phyloP scores from a whole-genome alignment of 257 asterid species.

The Pogostemon cablin region DNA sequence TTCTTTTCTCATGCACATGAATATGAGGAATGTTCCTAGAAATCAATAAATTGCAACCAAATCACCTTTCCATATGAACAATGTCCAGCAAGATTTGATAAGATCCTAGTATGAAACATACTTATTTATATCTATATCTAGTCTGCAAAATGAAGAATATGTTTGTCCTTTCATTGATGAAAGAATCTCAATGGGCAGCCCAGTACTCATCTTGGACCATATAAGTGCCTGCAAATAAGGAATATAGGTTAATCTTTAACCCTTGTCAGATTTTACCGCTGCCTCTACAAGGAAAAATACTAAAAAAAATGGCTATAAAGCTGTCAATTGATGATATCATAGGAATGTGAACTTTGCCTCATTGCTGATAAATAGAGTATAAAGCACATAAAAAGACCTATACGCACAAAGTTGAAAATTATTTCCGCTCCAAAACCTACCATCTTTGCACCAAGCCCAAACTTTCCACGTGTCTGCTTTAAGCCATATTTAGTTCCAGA shows the following conservation, averaged over 20 bases:
- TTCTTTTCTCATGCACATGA: conserved; percentile 74
- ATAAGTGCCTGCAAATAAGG: conserved; percentile 72
- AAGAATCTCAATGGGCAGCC: conserved; percentile 83
- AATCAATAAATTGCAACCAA: conserved; percentile 27
- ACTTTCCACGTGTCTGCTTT: conserved; percentile 95
- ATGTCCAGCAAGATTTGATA: conserved; percentile 14
- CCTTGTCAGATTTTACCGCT: conserved; percentile 5
- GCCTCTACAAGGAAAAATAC: conserved; percentile 7
- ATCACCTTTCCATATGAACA: conserved; percentile 23
- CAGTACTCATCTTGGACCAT: conserved; percentile 99
- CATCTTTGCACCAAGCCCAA: conserved; percentile 97
- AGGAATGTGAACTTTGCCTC: not conserved
- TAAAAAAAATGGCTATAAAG: conserved; percentile 9
- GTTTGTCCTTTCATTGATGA: conserved; percentile 81
- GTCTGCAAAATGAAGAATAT: conserved; percentile 79
- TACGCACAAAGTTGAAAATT: conserved; percentile 13
- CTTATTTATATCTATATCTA: conserved; percentile 84
- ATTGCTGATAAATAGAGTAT: not conserved
- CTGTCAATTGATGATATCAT: conserved; percentile 24
- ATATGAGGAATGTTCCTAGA: conserved; percentile 86
- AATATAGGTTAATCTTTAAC: conserved; percentile 14
- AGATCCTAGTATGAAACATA: conserved; percentile 33
- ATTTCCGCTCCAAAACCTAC: conserved; percentile 43
- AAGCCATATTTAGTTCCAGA: conserved; percentile 95
- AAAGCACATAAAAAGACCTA: not conserved